phyloP scores from a whole-genome alignment of 495 filamentous ascomycete genomes.

The Lophiostoma macrostomum region DNA sequence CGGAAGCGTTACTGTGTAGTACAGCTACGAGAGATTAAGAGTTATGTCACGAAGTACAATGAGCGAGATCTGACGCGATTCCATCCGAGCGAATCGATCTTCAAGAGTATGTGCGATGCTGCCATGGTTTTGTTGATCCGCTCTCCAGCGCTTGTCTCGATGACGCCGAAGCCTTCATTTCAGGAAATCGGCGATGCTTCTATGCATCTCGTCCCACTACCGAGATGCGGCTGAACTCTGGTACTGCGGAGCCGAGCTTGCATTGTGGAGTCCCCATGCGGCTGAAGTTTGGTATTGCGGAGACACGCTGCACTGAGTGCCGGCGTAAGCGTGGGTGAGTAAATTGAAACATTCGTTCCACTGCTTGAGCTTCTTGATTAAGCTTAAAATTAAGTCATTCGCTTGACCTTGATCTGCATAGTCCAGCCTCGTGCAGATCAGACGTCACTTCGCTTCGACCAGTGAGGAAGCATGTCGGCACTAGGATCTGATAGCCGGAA shows the following conservation, averaged over 20 bases:
- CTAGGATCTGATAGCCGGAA: slow-evolving; percentile 1
- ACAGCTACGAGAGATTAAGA: no score
- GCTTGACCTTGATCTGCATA: neutral
- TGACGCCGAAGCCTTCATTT: neutral
- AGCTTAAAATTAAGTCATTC: neutral
- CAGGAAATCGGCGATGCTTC: neutral
- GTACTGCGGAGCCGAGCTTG: slow-evolving; percentile 15
- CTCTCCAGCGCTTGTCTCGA: neutral
- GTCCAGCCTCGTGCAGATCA: neutral
- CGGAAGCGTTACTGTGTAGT: no score
- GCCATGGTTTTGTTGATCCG: no score
- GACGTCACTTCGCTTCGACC: neutral
- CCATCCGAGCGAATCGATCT: no score
- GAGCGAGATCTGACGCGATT: no score
- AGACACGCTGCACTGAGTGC: slow-evolving; percentile 7
- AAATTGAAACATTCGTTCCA: slow-evolving; percentile 8
- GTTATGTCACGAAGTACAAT: no score
- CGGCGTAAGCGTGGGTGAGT: slow-evolving; percentile 10
- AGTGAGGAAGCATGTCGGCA: neutral
- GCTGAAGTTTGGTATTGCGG: slow-evolving; percentile 14
- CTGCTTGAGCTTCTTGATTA: slow-evolving; percentile 7
- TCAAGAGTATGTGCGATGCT: no score
- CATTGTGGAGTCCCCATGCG: no score
- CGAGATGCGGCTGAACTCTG: slow-evolving; percentile 15
- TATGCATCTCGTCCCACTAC: slow-evolving; percentile 2